phyloP scores from a whole-genome alignment of 257 asterid species.

The Perilla frutescens region DNA sequence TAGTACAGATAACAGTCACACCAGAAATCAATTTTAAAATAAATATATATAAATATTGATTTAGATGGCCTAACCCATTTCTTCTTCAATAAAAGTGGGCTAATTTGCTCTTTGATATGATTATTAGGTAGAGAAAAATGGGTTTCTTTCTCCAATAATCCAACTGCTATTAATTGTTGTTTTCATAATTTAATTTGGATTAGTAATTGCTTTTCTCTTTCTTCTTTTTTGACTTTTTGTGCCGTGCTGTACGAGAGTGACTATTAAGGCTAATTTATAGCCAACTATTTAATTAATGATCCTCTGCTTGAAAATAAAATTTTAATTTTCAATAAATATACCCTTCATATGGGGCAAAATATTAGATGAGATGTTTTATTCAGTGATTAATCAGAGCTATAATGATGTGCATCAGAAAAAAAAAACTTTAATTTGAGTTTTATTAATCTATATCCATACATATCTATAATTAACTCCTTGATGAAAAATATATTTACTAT shows the following conservation, averaged over 20 bases:
- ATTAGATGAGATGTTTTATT: background rate
- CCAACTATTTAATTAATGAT: constrained; percentile 16
- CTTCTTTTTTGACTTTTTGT: constrained; percentile 32
- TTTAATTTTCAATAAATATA: constrained; percentile 6
- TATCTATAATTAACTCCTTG: no score
- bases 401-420: background rate
- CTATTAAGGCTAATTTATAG: constrained; percentile 16
- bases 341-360: background rate
- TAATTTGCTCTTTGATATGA: constrained; percentile 23
- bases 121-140: constrained; percentile 29
- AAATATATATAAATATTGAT: constrained; percentile 31
- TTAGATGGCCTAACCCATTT: constrained; percentile 50
- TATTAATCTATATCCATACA: background rate
- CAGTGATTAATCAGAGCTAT: background rate
- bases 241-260: constrained; percentile 9
- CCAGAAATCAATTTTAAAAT: constrained; percentile 27
- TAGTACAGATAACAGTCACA: constrained; percentile 37
- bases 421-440: background rate
- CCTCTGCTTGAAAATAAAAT: background rate
- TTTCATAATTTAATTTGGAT: constrained; percentile 5
- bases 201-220: constrained; percentile 33
- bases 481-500: no score
- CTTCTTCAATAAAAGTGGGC: constrained; percentile 3
- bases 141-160: background rate
- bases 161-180: constrained; percentile 22